Percentiles rank a stretch among this genome's conserved stretches.
phyloP scores from a whole-genome alignment of 768 basidiomycete species.

The Leccinum obscurum region DNA sequence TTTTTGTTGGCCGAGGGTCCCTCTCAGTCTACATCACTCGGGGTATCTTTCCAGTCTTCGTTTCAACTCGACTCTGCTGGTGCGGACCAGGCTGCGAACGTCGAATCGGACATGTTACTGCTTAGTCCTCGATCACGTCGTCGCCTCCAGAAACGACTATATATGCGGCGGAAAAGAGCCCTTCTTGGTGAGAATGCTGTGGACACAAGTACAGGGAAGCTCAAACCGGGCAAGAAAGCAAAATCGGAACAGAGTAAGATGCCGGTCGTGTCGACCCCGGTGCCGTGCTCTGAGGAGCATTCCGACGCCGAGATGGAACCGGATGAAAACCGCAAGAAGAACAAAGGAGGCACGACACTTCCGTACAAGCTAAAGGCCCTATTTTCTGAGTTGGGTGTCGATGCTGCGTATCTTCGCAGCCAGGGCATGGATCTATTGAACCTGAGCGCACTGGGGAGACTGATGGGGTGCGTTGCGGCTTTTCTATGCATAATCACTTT shows the following conservation, averaged over 20 bases:
- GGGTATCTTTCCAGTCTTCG: neutral
- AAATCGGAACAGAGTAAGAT: slow-evolving; percentile 7
- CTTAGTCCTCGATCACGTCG: slow-evolving; percentile 53
- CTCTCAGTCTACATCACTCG: neutral
- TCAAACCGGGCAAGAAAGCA: slow-evolving; percentile 41
- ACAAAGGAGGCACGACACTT: slow-evolving; percentile 41
- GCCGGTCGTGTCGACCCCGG: slow-evolving; percentile 8
- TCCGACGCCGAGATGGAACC: slow-evolving; percentile 11
- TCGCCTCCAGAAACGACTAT: slow-evolving; percentile 59
- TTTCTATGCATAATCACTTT: slow-evolving; percentile 15
- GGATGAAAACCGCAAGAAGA: slow-evolving; percentile 17
- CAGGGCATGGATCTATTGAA: slow-evolving; percentile 47
- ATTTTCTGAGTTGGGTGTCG: slow-evolving; percentile 47
- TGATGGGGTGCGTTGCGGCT: slow-evolving; percentile 43
- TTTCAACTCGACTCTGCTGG: neutral
- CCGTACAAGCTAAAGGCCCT: slow-evolving; percentile 45
- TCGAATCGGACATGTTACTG: slow-evolving; percentile 18
- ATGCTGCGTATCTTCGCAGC: slow-evolving; percentile 40
- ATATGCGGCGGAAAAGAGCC: slow-evolving; percentile 74
- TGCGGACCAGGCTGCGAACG: slow-evolving; percentile 1
- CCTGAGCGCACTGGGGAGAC: slow-evolving; percentile 33
- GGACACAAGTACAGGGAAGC: slow-evolving; percentile 19
- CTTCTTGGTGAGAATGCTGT: slow-evolving; percentile 36
- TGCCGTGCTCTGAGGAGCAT: slow-evolving; percentile 7
- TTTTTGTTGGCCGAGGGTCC: neutral